These are phyloP conservation scores for Calocera viscosa DNA, from an alignment of 768 basidiomycete genomes.

Conservation along the genomic window DNA sequence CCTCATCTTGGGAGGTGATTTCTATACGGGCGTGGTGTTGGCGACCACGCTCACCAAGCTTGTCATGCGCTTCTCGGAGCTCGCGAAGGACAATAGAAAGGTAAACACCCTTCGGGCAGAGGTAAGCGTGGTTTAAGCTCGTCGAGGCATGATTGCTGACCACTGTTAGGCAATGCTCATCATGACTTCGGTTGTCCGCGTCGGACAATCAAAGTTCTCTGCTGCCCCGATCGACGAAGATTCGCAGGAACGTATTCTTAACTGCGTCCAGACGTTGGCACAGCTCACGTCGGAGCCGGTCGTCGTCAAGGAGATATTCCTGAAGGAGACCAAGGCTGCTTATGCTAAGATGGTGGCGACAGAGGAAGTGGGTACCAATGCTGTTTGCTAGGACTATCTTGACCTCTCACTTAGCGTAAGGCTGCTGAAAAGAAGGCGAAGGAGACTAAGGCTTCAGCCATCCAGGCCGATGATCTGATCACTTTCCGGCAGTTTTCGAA, in stretches of 20 bases:
- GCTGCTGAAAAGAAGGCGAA: constrained; percentile 81
- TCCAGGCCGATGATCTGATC: constrained; percentile 89
- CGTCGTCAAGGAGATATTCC: constrained; percentile 46
- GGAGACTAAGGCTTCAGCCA: constrained; percentile 52
- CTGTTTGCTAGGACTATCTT: constrained; percentile 13
- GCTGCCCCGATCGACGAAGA: constrained; percentile 96
- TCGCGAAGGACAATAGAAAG: constrained; percentile 35
- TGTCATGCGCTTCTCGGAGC: constrained; percentile 55
- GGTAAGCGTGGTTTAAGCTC: constrained; percentile 31
- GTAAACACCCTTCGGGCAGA: constrained; percentile 79
- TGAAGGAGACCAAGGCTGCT: constrained; percentile 71
- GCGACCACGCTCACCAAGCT: constrained; percentile 83
- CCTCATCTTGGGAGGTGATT: constrained; percentile 86
- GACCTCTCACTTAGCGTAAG: constrained; percentile 47
- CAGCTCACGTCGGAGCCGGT: constrained; percentile 65
- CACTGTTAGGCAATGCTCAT: constrained; percentile 73
- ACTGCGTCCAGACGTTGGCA: constrained; percentile 87
- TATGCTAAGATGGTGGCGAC: constrained; percentile 92
- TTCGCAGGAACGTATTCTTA: constrained; percentile 88
- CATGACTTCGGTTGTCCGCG: constrained; percentile 93
- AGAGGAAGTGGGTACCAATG: constrained; percentile 53
- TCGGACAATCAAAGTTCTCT: constrained; percentile 92
- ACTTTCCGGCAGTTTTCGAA: constrained; percentile 91
- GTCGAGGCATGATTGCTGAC: neutral
- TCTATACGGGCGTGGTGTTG: constrained; percentile 90